Evolutionary conservation across 108 stramenopile genomes (phyloP), one percentile per base, ranked within the genome.

Genomic region (Stephanodiscus minutulus): DNA sequence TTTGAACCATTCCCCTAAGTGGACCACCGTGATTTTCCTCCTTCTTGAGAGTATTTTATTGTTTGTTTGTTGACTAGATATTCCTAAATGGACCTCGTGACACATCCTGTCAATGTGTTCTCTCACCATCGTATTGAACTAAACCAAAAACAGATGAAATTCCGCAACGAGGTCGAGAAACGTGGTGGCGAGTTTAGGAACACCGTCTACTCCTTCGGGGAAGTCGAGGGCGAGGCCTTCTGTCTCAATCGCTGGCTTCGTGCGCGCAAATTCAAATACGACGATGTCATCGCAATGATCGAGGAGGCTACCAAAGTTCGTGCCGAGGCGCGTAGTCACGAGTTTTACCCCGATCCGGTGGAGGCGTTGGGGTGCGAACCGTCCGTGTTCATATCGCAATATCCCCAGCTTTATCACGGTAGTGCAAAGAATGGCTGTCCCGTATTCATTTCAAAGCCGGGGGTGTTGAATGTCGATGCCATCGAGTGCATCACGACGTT

Each of bases 401-500:
- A 91, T 74, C 93, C 93, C 12, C 93, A 94, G 72, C 53, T 89
- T 41, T 94, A 94, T 68, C 77, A 74, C 49, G 91, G 91, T 27
- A 50, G 80, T 54, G 86, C 87, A 33, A 94, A 89, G 84, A 88
- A 82, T 67, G 91, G 91, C 18, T 82, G 73, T 53, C 89, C 89
- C 10, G 28, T 94, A 33, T 94, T 89, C 80, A 84, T 90, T 67
- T 88, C 87, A 65, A 91, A 92, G 72, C 88, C 88, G n/a, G 93
- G 93, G 49, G 74, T 89, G 18, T 70, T 94, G 46, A 92, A 90
- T 66, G 72, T 85, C 10, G 89, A 91, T 67, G 91, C 77, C 10
- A 83, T 91, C 60, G 91, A 91, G 57, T 91, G 89, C 60, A 87
- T 92, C 64, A 94, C 93, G 17, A 92, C 91, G 1, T 55, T 94